Base-by-base conservation (phyloP, 768 basidiomycete genomes). In the Lactarius evosmus region DNA sequence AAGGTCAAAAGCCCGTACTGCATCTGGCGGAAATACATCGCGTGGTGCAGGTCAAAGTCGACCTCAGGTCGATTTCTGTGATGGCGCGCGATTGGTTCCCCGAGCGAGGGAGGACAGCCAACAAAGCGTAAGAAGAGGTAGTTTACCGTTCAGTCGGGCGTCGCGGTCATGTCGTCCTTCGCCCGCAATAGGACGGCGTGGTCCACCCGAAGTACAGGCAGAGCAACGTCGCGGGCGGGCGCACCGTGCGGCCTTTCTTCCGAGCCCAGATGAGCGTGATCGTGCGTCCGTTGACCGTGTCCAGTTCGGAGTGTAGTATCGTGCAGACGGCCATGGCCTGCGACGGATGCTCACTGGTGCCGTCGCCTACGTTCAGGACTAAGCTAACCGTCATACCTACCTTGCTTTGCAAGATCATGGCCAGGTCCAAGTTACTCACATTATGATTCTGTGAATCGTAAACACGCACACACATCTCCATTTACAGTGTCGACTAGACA, bases 11-110 rank as follows among this genome's bases (percentile, higher is more conserved):
- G 88, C 52, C 96, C 96, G 72, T 97, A 96, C 61, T 94, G 87
- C 95, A 97, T 98, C 72, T 98, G 95, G 41, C 96, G 87, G 89
- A 98, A 98, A 77, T 98, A 98, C 25, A 93, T 94, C 2, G 95
- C 95, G 14, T 95, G 84, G 32, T 91, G 85, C 7, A 86, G 90
- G 75, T 98, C 96, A 69, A 95, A 98, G 75, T 99, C 97, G 51
- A 99, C 95, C 74, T 96, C 95, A 2, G 94, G 73, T 98, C 96
- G 70, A 99, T 98, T 89, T 99, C 97, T 94, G 69, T 3, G n/a
- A 25, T 22, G 22, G 29, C 65, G 51, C 19, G 40, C 38, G 17
- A 52, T 57, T 17, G 62, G 63, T 58, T 46, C 4, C n/a, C n/a
- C n/a, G n/a, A n/a, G n/a, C n/a, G n/a, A n/a, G n/a, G n/a, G n/a